Base-by-base conservation (phyloP, 305 asterid genomes). In the Solanum hybrid region DNA sequence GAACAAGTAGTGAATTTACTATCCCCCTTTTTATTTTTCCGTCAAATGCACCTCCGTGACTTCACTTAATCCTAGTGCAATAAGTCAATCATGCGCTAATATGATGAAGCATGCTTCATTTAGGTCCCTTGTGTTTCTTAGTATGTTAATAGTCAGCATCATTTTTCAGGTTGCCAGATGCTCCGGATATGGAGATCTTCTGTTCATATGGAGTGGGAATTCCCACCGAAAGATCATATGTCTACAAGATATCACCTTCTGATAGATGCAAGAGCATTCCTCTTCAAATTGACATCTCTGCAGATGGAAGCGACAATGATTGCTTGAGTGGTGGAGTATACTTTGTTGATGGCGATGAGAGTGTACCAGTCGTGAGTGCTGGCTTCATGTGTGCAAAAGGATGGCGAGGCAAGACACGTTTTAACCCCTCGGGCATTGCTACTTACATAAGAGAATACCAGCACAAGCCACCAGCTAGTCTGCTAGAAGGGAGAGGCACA, bases 321-420 rank as follows among this genome's bases (percentile, higher is more conserved):
- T 97, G 99, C 95, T 89, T 97, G 88, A 95, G 92, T 90, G 96
- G 97, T 1, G 99, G 99, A 41, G 98, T 96, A 8, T 90, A 94
- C 91, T 94, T 93, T 75, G 96, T 91, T 1, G 99, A 96, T 31
- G 99, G 99, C 1, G 99, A 97, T 32, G 98, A 94, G 75, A 94
- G 93, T 2, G 95, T 96, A 14, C 97, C 98, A 0, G 94, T 93
- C 33, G 17, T 96, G 76, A 95, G 99, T 6, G 96, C 98, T 1
- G 98, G 98, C 8, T 97, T 93, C 94, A 96, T 97, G 99, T 95
- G 97, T 13, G 95, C 98, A 61, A 95, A 95, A 90, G 98, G 97
- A 7, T 97, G 98, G 98, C 88, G 94, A 88, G 98, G 98, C 24
- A 95, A 87, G 87, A 97, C 98, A 2, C 91, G 97, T 78, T 97